These are phyloP conservation scores for Cercospora sp. DNA, from an alignment of 2,329 filamentous ascomycete species.

Conservation along the genomic window DNA sequence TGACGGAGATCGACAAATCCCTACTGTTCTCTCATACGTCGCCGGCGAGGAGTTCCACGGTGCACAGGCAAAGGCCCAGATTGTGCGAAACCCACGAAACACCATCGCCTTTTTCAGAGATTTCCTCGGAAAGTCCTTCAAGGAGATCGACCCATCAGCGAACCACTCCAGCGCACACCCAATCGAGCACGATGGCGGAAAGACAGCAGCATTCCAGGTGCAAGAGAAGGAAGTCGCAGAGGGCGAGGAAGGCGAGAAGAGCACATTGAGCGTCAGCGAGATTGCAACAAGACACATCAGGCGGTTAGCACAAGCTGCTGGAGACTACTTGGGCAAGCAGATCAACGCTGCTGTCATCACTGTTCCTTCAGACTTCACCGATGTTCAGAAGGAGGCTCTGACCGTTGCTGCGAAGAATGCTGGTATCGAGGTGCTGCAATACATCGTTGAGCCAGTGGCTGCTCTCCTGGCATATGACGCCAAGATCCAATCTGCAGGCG, in stretches of 20 bases:
- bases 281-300: slow-evolving; percentile 81
- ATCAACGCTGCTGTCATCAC: slow-evolving; percentile 95
- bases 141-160: slow-evolving; percentile 93
- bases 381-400: slow-evolving; percentile 81
- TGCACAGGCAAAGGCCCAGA: slow-evolving; percentile 88
- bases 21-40: slow-evolving; percentile 89
- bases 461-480: slow-evolving; percentile 90
- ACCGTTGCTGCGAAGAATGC: slow-evolving; percentile 75
- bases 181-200: slow-evolving; percentile 65
- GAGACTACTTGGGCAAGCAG: slow-evolving; percentile 87
- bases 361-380: slow-evolving; percentile 88
- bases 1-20: slow-evolving; percentile 98
- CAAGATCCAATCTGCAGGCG: slow-evolving; percentile 45
- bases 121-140: slow-evolving; percentile 89
- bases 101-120: slow-evolving; percentile 96
- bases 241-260: slow-evolving; percentile 57
- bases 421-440: slow-evolving; percentile 84
- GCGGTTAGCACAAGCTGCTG: slow-evolving; percentile 77
- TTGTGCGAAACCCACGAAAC: slow-evolving; percentile 89
- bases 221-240: slow-evolving; percentile 56
- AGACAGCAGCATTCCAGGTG: slow-evolving; percentile 72
- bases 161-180: slow-evolving; percentile 93
- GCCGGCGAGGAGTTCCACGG: slow-evolving; percentile 96
- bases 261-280: slow-evolving; percentile 74
- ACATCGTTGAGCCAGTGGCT: slow-evolving; percentile 87